Evolutionary conservation across 2,329 filamentous ascomycete genomes (phyloP).

Genomic region (Blastomyces gilchristii): DNA sequence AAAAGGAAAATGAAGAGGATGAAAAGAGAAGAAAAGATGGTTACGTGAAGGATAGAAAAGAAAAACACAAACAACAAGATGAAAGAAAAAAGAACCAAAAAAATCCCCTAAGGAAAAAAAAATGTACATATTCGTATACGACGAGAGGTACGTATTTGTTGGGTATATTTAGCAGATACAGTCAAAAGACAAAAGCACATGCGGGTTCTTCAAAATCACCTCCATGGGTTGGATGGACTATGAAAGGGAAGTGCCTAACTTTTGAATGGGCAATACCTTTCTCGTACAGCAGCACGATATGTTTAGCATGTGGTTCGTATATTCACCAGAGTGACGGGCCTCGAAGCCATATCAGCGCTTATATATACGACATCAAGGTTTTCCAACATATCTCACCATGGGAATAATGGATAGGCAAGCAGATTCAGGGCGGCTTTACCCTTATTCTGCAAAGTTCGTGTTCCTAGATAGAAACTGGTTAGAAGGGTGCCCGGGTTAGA

Average conservation of each 20-base stretch:
- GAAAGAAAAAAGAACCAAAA: not conserved
- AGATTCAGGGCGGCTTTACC: not conserved
- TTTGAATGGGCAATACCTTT: not conserved
- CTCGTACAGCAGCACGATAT: not conserved
- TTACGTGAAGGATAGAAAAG: no score
- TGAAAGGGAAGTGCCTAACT: not conserved
- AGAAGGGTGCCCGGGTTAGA: not conserved
- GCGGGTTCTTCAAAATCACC: not conserved
- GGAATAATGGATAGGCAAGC: no score
- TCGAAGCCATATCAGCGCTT: not conserved
- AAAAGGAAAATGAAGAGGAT: not conserved
- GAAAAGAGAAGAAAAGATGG: not conserved
- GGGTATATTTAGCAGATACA: not conserved
- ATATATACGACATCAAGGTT: not conserved
- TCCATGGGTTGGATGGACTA: not conserved
- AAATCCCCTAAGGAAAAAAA: not conserved
- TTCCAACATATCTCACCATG: not conserved
- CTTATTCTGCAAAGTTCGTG: not conserved
- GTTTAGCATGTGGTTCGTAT: not conserved
- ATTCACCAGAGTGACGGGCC: not conserved
- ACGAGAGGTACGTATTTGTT: not conserved
- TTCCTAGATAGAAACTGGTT: not conserved
- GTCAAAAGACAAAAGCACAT: not conserved
- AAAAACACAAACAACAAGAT: not conserved
- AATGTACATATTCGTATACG: not conserved